Evolutionary conservation across 192 early-diverging fungal species (phyloP), one percentile per base, ranked within the genome.

Genomic region (Entophlyctis luteolus): DNA sequence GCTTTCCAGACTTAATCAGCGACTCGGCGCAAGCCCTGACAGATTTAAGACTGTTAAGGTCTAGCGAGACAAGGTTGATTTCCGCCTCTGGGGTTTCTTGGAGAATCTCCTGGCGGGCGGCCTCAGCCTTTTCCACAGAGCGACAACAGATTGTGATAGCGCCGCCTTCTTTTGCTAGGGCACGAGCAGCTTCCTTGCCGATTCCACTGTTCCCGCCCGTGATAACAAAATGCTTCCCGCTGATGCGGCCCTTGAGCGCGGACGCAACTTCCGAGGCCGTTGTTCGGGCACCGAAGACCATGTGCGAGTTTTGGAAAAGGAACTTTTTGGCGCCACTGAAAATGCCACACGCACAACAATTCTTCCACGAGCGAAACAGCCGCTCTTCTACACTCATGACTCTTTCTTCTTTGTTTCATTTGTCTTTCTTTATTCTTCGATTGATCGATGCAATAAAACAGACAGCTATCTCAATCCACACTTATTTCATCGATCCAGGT

Each of bases 111-210:
- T 49, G 53, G 1, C 45, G 31, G 27, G 71, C 73, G 1, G 28
- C 23, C 38, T 76, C 52, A 16, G 35, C 71, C 8, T 72, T 72
- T n/a, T 31, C 34, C 1, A 71, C 53, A 33, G 22, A 33, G 25
- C 71, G 48, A 22, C 27, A 68, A 4, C 23, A 25, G 29, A 72
- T 31, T 22, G 39, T 55, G 8, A 72, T 55, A 27, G 27, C 42
- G 14, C 65, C 71, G 10, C 71, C 71, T 8, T 34, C 8, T 42
- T 48, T 34, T n/a, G 62, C 47, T 34, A 72, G 62, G 14, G 35
- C 49, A 36, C 67, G 50, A 28, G 62, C 71, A 20, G 71, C 68
- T 53, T 72, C 71, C 23, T 55, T 18, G 33, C 71, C 71, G 22
- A 72, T 34, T 6, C 69, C 69, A 4, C 28, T 56, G 62, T 71